Base-by-base conservation (phyloP, 129 eudicot species). In the Apium graveolens region DNA sequence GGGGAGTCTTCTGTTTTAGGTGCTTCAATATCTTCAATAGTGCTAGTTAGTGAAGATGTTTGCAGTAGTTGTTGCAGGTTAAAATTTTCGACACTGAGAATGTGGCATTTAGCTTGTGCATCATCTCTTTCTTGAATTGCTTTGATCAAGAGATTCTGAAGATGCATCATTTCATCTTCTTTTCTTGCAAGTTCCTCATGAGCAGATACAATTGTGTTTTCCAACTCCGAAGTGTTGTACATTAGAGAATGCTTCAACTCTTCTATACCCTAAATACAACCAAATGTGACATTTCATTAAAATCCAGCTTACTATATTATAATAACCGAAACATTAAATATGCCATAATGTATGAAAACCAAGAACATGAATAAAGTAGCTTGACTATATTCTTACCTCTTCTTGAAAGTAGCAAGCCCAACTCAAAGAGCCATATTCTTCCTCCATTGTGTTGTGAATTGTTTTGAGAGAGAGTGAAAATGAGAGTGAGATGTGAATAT, bases 101-200 rank as follows among this genome's bases (percentile, higher is more conserved):
- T 86, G 45, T 89, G 89, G 80, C 89, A 88, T 85, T 89, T 91
- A 20, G 83, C 77, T 43, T 84, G 79, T 51, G 91, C 89, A 78
- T 93, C 97, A 77, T 93, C 97, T 78, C 90, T 89, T 66, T 93
- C 98, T 75, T 89, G 86, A 35, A 86, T 80, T 32, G 87, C 79
- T 69, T 74, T 84, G 34, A 90, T 65, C 69, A 91, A 79, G 65
- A 91, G 83, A 60, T 62, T 83, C 78, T 91, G 89, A 74, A 93
- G 89, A 41, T 89, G 90, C 84, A 87, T 21, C 41, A 89, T 78
- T 78, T 91, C 97, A 68, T 91, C 98, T 62, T 84, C 92, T 87
- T 91, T 93, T 79, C 88, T 87, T 66, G 96, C 83, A 78, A 93
- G 83, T 75, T 93, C 97, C 18, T 93, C 98, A 32, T 91, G 97